A percentile compares a stretch with the other conserved stretches of the same genome.
Conservation (phyloP, 306 rosid genomes). For the Quercus rubra region DNA sequence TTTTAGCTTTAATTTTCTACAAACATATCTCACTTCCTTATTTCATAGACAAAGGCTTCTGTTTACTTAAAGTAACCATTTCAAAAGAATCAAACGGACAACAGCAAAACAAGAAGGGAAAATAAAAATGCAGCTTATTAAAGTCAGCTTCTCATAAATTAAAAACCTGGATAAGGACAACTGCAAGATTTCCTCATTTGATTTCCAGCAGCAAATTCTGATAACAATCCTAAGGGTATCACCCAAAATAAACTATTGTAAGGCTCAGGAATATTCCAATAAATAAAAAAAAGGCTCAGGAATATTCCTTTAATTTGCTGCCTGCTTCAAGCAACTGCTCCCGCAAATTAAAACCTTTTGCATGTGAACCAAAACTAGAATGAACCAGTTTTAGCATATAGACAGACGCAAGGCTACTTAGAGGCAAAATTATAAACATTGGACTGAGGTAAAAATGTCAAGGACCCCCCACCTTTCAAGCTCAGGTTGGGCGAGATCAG, state of each 20-base stretch:
- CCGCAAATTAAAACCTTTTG: constrained; percentile 40
- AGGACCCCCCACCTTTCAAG: no score
- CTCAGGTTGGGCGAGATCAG: no score
- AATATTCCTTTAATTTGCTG: constrained; percentile 46
- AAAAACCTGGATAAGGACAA: constrained; percentile 89
- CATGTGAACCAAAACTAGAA: not conserved
- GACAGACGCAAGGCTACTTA: no score
- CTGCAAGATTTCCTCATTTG: constrained; percentile 78
- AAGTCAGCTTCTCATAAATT: not conserved
- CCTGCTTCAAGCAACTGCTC: constrained; percentile 96
- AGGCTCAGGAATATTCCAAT: constrained; percentile 45
- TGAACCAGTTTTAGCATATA: no score
- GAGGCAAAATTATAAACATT: no score
- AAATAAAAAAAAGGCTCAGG: constrained; percentile 24
- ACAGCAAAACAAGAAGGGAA: not conserved
- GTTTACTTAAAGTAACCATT: not conserved
- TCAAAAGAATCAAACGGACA: not conserved
- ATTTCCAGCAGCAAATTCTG: constrained; percentile 85
- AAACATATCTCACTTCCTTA: not conserved
- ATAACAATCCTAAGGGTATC: constrained; percentile 93
- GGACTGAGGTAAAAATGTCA: no score
- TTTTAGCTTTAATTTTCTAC: not conserved
- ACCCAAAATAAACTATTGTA: constrained; percentile 57
- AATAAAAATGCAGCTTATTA: not conserved
- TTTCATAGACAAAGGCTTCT: not conserved